Evolutionary conservation across 768 basidiomycete genomes (phyloP).

Genomic region (Trametes cubensis): DNA sequence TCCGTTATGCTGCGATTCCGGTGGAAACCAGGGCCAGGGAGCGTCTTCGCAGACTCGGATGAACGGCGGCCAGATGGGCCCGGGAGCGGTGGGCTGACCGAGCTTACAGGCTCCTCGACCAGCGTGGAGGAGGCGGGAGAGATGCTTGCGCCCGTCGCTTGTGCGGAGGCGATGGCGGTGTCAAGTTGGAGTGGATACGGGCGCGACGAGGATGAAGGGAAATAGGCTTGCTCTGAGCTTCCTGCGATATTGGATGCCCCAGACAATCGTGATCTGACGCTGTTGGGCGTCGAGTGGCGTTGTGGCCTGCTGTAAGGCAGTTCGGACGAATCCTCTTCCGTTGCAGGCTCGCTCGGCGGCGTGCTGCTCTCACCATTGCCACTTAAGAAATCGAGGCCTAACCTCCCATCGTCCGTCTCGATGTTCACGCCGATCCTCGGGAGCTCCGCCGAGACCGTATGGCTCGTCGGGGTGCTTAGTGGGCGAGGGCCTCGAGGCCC

Average conservation of each 20-base stretch:
- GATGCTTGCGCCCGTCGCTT: slow-evolving; percentile 19
- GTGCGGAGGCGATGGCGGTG: slow-evolving; percentile 40
- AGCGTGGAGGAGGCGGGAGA: slow-evolving; percentile 45
- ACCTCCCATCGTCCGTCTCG: slow-evolving; percentile 57
- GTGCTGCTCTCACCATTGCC: slow-evolving; percentile 16
- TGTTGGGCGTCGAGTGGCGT: slow-evolving; percentile 27
- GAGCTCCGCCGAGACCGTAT: slow-evolving; percentile 26
- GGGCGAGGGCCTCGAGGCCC: slow-evolving; percentile 21
- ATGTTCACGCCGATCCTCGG: slow-evolving; percentile 49
- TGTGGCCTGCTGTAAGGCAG: slow-evolving; percentile 24
- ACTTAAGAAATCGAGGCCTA: slow-evolving; percentile 54
- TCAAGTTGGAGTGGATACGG: slow-evolving; percentile 64
- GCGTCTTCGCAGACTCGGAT: slow-evolving; percentile 67
- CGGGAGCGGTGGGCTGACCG: background rate
- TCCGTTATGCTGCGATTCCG: slow-evolving; percentile 67
- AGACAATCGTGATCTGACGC: slow-evolving; percentile 32
- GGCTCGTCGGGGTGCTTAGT: slow-evolving; percentile 29
- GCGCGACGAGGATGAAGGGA: slow-evolving; percentile 43
- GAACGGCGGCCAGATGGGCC: slow-evolving; percentile 50
- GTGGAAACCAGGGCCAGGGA: slow-evolving; percentile 55
- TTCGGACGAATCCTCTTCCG: slow-evolving; percentile 27
- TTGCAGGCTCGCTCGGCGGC: slow-evolving; percentile 24
- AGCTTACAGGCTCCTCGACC: slow-evolving; percentile 40
- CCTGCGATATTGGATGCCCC: slow-evolving; percentile 26
- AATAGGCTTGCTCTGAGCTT: slow-evolving; percentile 33